Percentiles rank a stretch among this genome's conserved stretches.
These are phyloP conservation scores for Megacollybia marginata DNA, from an alignment of 768 basidiomycete genomes.

Conservation along the genomic window DNA sequence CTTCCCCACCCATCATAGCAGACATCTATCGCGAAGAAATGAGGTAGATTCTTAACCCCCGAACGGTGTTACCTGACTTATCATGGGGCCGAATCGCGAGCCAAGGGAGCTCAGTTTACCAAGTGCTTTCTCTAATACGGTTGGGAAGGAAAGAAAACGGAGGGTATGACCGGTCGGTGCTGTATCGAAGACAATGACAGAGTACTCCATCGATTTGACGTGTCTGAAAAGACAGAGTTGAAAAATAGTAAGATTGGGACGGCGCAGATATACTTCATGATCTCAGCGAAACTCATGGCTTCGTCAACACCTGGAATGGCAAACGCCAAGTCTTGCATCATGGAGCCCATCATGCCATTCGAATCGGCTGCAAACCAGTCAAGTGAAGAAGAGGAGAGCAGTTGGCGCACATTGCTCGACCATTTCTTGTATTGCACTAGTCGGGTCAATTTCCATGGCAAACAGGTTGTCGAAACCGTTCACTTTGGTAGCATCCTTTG, in stretches of 20 bases:
- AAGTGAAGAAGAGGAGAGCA: background rate
- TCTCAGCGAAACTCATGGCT: constrained; percentile 99
- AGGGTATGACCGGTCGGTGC: constrained; percentile 98
- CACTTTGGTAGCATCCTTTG: constrained; percentile 96
- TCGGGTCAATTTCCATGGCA: constrained; percentile 99
- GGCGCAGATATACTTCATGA: constrained; percentile 81
- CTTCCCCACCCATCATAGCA: constrained; percentile 90
- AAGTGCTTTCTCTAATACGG: constrained; percentile 93
- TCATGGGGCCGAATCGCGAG: constrained; percentile 95
- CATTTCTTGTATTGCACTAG: constrained; percentile 97
- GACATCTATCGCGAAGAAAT: constrained; percentile 51
- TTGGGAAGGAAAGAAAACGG: constrained; percentile 98
- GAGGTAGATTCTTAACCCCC: constrained; percentile 12
- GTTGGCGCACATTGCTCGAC: constrained; percentile 81
- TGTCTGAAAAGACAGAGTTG: constrained; percentile 49
- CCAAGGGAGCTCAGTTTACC: constrained; percentile 93
- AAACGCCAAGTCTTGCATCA: constrained; percentile 99
- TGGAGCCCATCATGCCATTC: constrained; percentile 94
- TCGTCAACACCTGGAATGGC: constrained; percentile 99
- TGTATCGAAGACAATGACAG: constrained; percentile 99
- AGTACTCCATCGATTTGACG: constrained; percentile 99
- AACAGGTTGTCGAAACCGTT: constrained; percentile 95
- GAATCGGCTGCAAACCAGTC: constrained; percentile 52
- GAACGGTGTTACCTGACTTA: constrained; percentile 49
- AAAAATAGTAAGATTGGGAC: background rate